Evolutionary conservation across 2,329 filamentous ascomycete species (phyloP).

Genomic region (Geosmithia flava): DNA sequence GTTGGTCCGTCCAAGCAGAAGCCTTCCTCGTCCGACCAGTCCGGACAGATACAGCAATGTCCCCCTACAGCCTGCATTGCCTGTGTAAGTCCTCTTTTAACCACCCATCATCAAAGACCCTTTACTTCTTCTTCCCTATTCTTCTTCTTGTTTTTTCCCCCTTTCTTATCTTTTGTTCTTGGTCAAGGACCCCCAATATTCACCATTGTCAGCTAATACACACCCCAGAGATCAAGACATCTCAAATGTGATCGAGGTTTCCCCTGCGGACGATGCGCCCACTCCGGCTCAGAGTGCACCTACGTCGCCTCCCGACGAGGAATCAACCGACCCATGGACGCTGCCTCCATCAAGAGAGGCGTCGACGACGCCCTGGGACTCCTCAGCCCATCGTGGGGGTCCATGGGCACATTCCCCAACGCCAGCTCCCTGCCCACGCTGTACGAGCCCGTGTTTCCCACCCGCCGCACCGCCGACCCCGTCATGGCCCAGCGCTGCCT

Average conservation of each 20-base stretch:
- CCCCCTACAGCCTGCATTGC: background rate
- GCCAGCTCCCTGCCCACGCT: background rate
- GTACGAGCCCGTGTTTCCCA: background rate
- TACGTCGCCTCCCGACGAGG: constrained; percentile 66
- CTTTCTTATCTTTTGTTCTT: background rate
- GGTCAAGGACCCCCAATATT: no score
- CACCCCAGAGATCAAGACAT: constrained; percentile 47
- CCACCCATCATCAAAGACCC: background rate
- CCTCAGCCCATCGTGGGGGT: background rate
- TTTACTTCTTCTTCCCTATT: background rate
- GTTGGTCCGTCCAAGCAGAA: background rate
- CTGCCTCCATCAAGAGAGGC: background rate
- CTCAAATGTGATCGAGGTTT: constrained; percentile 63
- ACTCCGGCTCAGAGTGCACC: constrained; percentile 49
- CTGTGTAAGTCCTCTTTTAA: background rate
- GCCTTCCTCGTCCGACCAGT: background rate
- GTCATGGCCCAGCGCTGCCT: constrained; percentile 37
- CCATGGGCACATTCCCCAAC: background rate
- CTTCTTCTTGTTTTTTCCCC: background rate
- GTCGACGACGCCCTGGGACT: background rate
- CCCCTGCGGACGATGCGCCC: constrained; percentile 56
- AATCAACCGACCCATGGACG: constrained; percentile 42
- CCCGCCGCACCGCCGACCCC: constrained; percentile 21
- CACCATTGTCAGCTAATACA: background rate
- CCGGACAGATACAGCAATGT: background rate